Evolutionary conservation across 257 asterid species (phyloP).

Genomic region (Gentiana straminea): DNA sequence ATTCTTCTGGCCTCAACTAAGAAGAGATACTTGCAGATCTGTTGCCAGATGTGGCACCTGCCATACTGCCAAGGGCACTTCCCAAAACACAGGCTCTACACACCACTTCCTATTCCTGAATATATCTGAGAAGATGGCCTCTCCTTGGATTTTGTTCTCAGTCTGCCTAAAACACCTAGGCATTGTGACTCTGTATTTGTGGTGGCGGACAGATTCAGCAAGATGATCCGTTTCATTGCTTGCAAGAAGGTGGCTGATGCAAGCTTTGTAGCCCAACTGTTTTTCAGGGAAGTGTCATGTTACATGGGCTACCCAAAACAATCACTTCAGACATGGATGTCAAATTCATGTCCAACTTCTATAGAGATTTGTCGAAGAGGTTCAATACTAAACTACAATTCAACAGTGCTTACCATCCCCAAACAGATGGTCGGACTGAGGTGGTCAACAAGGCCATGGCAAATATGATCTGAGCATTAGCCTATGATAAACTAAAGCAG

Average conservation of each 20-base stretch:
- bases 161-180: background rate
- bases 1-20: background rate
- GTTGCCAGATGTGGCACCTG: background rate
- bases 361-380: background rate
- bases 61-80: background rate
- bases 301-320: background rate
- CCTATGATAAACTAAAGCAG: background rate
- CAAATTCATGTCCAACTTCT: slow-evolving; percentile 3
- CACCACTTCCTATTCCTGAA: too few relatives aligned
- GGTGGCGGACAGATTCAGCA: too few relatives aligned
- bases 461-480: background rate
- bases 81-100: background rate
- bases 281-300: background rate
- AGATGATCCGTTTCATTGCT: background rate
- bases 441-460: slow-evolving; percentile 2
- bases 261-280: background rate
- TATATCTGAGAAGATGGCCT: background rate
- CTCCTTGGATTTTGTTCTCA: background rate
- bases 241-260: background rate
- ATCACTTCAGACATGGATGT: background rate
- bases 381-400: background rate
- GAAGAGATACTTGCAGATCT: background rate
- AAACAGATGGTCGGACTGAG: slow-evolving; percentile 4
- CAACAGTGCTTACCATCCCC: background rate
- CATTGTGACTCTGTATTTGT: too few relatives aligned